Percentiles rank a stretch among this genome's conserved stretches.
Conservation (phyloP, 768 basidiomycete species). For the Hypsizygus marmoreus region DNA sequence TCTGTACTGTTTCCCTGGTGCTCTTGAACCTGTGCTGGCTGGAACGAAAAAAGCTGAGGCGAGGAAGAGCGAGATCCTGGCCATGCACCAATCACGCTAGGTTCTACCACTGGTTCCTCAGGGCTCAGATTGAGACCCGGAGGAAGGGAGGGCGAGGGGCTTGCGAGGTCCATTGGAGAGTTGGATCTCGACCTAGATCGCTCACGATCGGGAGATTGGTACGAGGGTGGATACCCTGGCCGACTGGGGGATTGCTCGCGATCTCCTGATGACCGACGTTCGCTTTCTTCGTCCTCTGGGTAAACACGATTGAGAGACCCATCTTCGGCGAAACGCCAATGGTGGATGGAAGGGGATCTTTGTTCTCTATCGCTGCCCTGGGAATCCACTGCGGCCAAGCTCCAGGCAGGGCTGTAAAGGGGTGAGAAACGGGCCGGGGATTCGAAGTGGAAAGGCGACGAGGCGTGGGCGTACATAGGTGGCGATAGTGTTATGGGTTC, state of each 20-base stretch:
- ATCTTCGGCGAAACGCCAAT: too few species aligned
- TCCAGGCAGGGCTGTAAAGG: conserved; percentile 14
- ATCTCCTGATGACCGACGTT: too few species aligned
- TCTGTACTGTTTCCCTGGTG: not conserved
- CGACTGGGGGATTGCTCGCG: too few species aligned
- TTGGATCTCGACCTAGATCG: conserved; percentile 45
- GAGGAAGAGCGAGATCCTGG: conserved; percentile 38
- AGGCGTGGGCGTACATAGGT: not conserved
- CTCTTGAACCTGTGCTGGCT: not conserved
- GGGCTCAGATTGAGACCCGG: conserved; percentile 5
- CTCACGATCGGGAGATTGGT: too few species aligned
- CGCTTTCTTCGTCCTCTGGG: too few species aligned
- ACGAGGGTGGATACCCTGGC: too few species aligned
- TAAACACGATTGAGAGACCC: too few species aligned
- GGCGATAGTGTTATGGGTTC: not conserved
- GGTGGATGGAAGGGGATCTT: too few species aligned
- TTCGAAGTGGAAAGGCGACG: conserved; percentile 2
- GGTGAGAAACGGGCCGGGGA: conserved; percentile 7
- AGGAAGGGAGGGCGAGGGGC: conserved; percentile 34
- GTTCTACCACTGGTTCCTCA: conserved; percentile 29
- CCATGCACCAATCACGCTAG: conserved; percentile 45
- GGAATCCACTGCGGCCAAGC: conserved; percentile 5
- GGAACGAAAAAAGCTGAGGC: conserved; percentile 16
- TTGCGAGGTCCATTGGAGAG: conserved; percentile 52
- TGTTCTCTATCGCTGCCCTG: too few species aligned